These are phyloP conservation scores for Tilletiaria anomala DNA, from an alignment of 1,284 basidiomycete genomes.

Conservation along the genomic window DNA sequence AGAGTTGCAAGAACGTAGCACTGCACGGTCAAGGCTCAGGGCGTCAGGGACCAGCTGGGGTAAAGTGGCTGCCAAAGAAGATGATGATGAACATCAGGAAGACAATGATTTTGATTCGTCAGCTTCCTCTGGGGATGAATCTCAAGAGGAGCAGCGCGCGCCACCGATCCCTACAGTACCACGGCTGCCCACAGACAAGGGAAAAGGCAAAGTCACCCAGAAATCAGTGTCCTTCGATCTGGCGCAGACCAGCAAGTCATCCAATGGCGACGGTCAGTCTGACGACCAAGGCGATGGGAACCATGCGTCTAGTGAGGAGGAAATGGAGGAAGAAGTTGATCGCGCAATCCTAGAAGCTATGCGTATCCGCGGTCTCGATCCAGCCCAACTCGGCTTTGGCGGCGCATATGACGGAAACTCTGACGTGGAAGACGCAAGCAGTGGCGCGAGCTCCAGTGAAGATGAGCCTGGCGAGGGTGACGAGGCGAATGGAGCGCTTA, in stretches of 20 bases:
- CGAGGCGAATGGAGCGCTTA: too few species aligned
- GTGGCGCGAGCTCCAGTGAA: background rate
- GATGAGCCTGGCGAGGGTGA: background rate
- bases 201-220: conserved; percentile 4
- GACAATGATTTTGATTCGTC: conserved; percentile 28
- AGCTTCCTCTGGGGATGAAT: conserved; percentile 9
- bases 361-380: background rate
- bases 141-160: conserved; percentile 8
- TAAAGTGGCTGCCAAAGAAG: conserved; percentile 13
- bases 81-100: too few species aligned
- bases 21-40: too few species aligned
- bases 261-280: too few species aligned
- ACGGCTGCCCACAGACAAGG: conserved; percentile 6
- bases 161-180: background rate
- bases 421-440: background rate
- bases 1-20: too few species aligned
- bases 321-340: background rate
- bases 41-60: conserved; percentile 9
- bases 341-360: background rate
- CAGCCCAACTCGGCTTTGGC: background rate
- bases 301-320: background rate
- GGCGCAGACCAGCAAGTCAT: conserved; percentile 6
- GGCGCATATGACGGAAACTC: background rate
- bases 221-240: conserved; percentile 10
- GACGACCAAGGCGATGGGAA: background rate